Conservation (phyloP, 2,329 filamentous ascomycete genomes). For the Monosporascus sp. region DNA sequence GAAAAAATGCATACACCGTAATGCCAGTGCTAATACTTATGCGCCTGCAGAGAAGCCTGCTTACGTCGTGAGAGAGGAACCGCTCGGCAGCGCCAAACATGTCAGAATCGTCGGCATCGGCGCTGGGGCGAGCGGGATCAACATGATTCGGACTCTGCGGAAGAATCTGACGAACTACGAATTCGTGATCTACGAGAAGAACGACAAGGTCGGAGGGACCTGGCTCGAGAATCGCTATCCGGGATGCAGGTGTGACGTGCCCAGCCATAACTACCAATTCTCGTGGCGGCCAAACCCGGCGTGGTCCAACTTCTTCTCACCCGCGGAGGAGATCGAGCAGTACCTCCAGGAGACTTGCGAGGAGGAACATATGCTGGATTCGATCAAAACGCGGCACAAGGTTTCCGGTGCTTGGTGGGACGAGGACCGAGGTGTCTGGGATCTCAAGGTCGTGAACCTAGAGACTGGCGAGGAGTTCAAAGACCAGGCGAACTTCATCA, state of each 20-base stretch:
- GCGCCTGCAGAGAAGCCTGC: constrained; percentile 11
- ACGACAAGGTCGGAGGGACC: constrained; percentile 49
- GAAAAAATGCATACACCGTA: constrained; percentile 7
- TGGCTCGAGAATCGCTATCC: constrained; percentile 58
- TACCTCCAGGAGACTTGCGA: constrained; percentile 46
- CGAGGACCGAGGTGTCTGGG: constrained; percentile 37
- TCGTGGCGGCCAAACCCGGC: constrained; percentile 54
- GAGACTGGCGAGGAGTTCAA: constrained; percentile 34
- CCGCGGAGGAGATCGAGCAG: constrained; percentile 48
- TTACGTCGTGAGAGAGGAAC: constrained; percentile 33
- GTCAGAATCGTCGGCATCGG: constrained; percentile 41
- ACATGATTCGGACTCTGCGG: constrained; percentile 40
- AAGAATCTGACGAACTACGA: constrained; percentile 38
- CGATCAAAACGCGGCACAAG: constrained; percentile 38
- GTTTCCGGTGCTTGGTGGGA: constrained; percentile 41
- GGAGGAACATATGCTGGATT: constrained; percentile 40
- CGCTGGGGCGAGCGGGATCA: constrained; percentile 39
- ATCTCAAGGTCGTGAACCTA: constrained; percentile 34
- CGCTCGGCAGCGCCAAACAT: constrained; percentile 33
- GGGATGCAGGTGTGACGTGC: constrained; percentile 52
- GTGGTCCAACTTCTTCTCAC: constrained; percentile 54
- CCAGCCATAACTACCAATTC: constrained; percentile 58
- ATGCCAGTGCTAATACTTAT: constrained; percentile 12
- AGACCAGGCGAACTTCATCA: constrained; percentile 42
- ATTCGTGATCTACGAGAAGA: constrained; percentile 51